Percentiles rank a stretch among this genome's conserved stretches.
Evolutionary conservation across 805 yeast genomes (phyloP).

Genomic region (Hanseniaspora meyeri): DNA sequence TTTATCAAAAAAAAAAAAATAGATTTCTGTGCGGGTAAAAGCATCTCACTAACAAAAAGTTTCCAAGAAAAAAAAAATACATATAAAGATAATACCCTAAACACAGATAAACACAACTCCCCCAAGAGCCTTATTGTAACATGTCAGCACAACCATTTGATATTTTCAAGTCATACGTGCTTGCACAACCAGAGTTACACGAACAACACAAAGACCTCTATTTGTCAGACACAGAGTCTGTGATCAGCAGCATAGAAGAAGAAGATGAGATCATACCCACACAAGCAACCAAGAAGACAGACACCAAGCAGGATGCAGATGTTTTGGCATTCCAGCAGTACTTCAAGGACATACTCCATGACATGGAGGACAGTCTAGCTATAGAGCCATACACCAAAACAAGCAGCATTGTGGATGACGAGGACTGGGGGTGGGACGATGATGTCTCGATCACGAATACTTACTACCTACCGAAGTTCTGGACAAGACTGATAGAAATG

Average conservation of each 20-base stretch:
- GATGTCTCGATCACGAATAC: not conserved
- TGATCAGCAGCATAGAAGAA: not conserved
- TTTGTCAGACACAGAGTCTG: not conserved
- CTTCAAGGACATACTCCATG: not conserved
- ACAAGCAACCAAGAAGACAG: not conserved
- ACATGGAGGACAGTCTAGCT: not conserved
- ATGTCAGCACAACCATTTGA: no score
- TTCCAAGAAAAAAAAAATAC: no score
- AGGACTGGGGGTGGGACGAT: constrained; percentile 13
- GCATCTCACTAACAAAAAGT: no score
- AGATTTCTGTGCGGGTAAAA: no score
- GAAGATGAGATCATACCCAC: not conserved
- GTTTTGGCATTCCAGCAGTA: not conserved
- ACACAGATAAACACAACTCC: no score
- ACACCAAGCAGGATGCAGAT: not conserved
- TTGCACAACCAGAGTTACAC: not conserved
- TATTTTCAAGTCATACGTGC: not conserved
- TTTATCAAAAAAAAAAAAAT: no score
- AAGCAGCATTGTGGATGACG: not conserved
- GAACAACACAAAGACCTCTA: not conserved
- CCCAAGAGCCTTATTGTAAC: no score
- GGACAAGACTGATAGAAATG: not conserved
- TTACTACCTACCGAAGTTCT: not conserved
- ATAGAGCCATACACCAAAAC: not conserved
- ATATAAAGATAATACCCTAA: no score